Evolutionary conservation across 495 filamentous ascomycete genomes (phyloP).

Genomic region (Daldinia childiae): DNA sequence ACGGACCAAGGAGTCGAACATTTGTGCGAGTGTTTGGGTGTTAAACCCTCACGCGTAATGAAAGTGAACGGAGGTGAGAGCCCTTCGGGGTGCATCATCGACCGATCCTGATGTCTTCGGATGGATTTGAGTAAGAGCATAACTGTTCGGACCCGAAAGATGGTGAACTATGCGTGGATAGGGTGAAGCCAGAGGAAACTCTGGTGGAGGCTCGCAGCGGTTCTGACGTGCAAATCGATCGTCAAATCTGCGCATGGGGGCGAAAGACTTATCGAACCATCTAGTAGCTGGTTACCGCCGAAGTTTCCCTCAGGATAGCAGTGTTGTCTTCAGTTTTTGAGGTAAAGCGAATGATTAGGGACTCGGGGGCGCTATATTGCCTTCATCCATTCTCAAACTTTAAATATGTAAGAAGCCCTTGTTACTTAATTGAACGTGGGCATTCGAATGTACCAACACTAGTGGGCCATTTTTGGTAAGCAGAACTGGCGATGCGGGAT

Average conservation of each 20-base stretch:
- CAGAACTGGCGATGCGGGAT: conserved; percentile 15
- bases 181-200: conserved; percentile 15
- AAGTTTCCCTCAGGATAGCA: conserved; percentile 16
- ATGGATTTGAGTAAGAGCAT: conserved; percentile 16
- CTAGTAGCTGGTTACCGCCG: conserved; percentile 15
- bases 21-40: conserved; percentile 12
- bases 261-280: conserved; percentile 16
- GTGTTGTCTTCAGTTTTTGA: conserved; percentile 16
- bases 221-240: conserved; percentile 16
- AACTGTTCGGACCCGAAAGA: conserved; percentile 14
- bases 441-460: conserved; percentile 16
- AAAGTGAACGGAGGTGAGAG: conserved; percentile 15
- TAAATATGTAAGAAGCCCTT: conserved; percentile 16
- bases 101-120: conserved; percentile 15
- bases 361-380: conserved; percentile 14
- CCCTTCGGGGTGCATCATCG: conserved; percentile 11
- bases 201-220: conserved; percentile 14
- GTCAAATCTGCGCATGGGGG: conserved; percentile 15
- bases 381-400: conserved; percentile 16
- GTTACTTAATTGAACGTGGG: conserved; percentile 15
- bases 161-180: conserved; percentile 14
- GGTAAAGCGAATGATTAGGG: conserved; percentile 16
- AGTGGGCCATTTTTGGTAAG: conserved; percentile 15
- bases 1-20: conserved; percentile 12
- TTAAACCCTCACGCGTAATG: conserved; percentile 10